These are phyloP conservation scores for Lasiodiplodia theobromae DNA, from an alignment of 2,329 filamentous ascomycete genomes.

Conservation along the genomic window DNA sequence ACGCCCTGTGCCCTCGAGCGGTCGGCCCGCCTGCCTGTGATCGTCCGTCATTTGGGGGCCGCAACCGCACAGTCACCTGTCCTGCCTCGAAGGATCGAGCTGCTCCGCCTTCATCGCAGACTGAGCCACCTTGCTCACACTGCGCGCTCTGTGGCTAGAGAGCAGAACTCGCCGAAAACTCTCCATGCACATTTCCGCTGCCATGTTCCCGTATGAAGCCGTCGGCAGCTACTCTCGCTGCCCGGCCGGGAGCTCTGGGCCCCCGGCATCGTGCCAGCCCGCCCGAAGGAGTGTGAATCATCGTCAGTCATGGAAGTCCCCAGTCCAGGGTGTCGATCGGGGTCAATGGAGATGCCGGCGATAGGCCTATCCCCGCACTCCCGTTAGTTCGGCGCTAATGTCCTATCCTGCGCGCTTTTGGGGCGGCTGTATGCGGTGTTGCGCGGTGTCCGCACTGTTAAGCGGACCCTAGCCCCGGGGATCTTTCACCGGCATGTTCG, in stretches of 20 bases:
- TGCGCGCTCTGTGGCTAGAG: conserved; percentile 15
- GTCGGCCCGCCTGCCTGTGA: conserved; percentile 22
- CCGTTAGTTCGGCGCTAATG: conserved; percentile 8
- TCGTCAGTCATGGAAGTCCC: neutral
- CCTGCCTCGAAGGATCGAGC: conserved; percentile 23
- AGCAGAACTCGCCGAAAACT: conserved; percentile 18
- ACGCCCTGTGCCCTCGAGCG: conserved; percentile 5
- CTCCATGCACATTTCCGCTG: neutral
- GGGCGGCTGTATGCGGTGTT: conserved; percentile 15
- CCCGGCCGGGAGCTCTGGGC: neutral
- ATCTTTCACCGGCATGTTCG: conserved; percentile 19
- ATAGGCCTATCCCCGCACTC: conserved; percentile 20
- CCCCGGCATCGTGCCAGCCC: neutral
- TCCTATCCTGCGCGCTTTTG: neutral
- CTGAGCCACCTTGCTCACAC: conserved; percentile 15
- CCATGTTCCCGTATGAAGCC: neutral
- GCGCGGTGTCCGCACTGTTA: conserved; percentile 20
- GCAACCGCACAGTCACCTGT: conserved; percentile 16
- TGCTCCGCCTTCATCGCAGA: conserved; percentile 14
- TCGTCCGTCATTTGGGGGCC: conserved; percentile 22
- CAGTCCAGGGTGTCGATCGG: conserved; percentile 5
- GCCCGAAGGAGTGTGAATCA: conserved; percentile 2
- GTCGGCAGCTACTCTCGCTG: neutral
- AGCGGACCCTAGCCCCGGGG: neutral
- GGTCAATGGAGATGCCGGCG: conserved; percentile 14